phyloP scores from a whole-genome alignment of 2,329 filamentous ascomycete genomes.

The Epichloe hybrida region DNA sequence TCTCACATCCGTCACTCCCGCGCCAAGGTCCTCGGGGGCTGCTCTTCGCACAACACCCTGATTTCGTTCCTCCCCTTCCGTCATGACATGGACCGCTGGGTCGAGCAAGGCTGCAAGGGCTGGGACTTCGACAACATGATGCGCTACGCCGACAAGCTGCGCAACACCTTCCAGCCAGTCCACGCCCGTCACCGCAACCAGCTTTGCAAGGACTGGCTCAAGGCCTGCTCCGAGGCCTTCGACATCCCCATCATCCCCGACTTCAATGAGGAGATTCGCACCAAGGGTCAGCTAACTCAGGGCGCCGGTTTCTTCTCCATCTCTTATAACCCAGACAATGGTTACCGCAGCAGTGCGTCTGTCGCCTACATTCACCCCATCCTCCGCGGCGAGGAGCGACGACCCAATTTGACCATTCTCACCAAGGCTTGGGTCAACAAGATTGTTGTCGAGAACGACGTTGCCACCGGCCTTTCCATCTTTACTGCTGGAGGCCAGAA shows the following conservation, averaged over 20 bases:
- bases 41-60: constrained; percentile 86
- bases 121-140: constrained; percentile 82
- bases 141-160: constrained; percentile 67
- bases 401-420: constrained; percentile 72
- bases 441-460: constrained; percentile 56
- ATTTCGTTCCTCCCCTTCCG: constrained; percentile 88
- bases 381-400: constrained; percentile 66
- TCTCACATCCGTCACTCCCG: constrained; percentile 84
- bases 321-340: constrained; percentile 81
- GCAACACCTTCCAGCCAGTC: constrained; percentile 83
- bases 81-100: constrained; percentile 78
- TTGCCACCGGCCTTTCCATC: constrained; percentile 61
- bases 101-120: constrained; percentile 65
- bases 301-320: constrained; percentile 85
- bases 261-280: constrained; percentile 74
- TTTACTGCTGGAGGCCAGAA: constrained; percentile 40
- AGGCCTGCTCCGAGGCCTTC: constrained; percentile 65
- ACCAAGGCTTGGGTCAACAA: constrained; percentile 82
- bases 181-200: constrained; percentile 78
- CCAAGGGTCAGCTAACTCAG: constrained; percentile 56
- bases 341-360: constrained; percentile 69
- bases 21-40: constrained; percentile 88
- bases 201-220: constrained; percentile 81
- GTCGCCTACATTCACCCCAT: constrained; percentile 92
- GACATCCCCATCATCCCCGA: constrained; percentile 70